Evolutionary conservation across 805 yeast genomes (phyloP), one percentile per base, ranked within the genome.

Genomic region (Barnettozyma sp.): DNA sequence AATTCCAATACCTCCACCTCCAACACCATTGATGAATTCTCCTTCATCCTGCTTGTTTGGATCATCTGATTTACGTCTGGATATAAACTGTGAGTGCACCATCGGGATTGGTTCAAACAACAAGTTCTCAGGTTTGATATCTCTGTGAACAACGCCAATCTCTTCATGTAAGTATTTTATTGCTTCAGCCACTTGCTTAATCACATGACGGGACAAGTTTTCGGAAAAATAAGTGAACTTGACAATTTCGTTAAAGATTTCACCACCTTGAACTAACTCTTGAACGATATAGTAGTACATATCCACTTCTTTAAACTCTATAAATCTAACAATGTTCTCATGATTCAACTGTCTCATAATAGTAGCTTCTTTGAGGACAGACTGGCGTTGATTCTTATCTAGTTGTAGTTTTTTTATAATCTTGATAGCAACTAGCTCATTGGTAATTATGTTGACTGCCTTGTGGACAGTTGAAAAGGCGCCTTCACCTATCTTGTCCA

Each of bases 71-170:
- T 59, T 59, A 23, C 84, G 60, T 20, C 59, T 33, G 19, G 36
- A 35, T 20, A 25, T 28, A 6, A 16, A 11, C 20, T 34, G 42
- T 9, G 50, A 44, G 7, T 51, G 47, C 5, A 35, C 17, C 12
- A 47, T 7, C 9, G 44, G 44, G 15, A 53, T 51, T 12, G 49
- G 51, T 23, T 90, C 95, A 42, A 90, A 66, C 32, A 90, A 61
- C 37, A 90, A 77, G 54, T 92, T 90, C 49, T 86, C 98, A 0
- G 98, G 98, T 60, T 92, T 92, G 44, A 92, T 83, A 55, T 92
- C 98, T 38, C 97, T 73, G 58, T 92, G 98, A 10, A 87, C 92
- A 50, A 92, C 87, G 12, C 97, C 97, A 51, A 83, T 76, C 17
- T 88, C 80, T 51, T 85, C 90, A 58, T 92, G 98, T 34, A 92